These are phyloP conservation scores for Croton laevigatus DNA, from an alignment of 441 rosid genomes.

Conservation along the genomic window DNA sequence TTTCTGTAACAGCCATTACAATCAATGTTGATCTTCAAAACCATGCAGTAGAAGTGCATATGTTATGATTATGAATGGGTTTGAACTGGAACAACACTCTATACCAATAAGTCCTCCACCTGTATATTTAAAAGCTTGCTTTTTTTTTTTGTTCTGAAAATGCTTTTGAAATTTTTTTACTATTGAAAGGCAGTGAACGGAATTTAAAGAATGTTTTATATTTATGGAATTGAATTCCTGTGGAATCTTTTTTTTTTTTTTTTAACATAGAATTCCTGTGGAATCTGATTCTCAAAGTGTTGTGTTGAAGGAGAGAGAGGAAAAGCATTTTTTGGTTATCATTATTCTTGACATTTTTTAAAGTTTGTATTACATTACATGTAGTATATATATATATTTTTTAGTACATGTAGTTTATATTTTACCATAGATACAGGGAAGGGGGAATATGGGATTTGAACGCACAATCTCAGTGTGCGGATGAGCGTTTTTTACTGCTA, in stretches of 20 bases:
- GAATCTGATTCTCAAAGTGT: conserved; percentile 36
- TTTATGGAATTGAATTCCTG: not conserved
- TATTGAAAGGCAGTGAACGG: not conserved
- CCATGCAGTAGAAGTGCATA: conserved; percentile 42
- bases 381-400: no score
- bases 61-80: no score
- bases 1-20: conserved; percentile 50
- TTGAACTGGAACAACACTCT: not conserved
- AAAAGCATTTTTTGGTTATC: conserved; percentile 3
- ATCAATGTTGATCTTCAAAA: conserved; percentile 51
- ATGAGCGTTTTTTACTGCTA: no score
- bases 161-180: not conserved
- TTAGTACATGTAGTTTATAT: no score
- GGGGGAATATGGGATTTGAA: no score
- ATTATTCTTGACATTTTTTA: conserved; percentile 32
- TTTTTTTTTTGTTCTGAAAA: conserved; percentile 30
- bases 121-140: conserved; percentile 14
- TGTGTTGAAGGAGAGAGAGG: conserved; percentile 14
- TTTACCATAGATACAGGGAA: no score
- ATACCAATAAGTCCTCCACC: no score
- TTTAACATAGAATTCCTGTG: no score
- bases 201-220: not conserved
- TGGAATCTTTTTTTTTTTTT: no score
- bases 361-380: no score
- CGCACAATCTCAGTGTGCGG: no score